phyloP scores from a whole-genome alignment of 306 rosid genomes.

The Lotus japonicus region DNA sequence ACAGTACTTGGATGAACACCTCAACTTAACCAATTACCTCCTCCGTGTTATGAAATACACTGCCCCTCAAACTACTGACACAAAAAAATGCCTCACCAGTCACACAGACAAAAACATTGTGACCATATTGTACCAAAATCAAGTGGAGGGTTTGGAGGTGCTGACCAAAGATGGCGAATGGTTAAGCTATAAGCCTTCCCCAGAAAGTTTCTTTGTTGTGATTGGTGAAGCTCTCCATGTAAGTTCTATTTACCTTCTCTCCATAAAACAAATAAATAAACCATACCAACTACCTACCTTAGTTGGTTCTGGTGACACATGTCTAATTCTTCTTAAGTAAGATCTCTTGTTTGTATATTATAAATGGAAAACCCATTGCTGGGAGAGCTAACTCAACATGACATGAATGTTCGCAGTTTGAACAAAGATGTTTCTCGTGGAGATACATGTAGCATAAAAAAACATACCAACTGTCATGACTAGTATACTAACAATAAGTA shows the following conservation, averaged over 20 bases:
- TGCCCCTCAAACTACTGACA: constrained; percentile 44
- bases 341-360: too few species aligned
- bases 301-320: too few species aligned
- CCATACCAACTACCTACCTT: too few species aligned
- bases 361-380: too few species aligned
- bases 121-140: constrained; percentile 58
- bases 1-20: constrained; percentile 65
- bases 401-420: too few species aligned
- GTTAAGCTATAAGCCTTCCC: constrained; percentile 52
- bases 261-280: not conserved
- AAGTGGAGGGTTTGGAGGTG: constrained; percentile 61
- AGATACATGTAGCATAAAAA: too few species aligned
- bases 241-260: constrained; percentile 8
- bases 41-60: constrained; percentile 62
- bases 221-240: constrained; percentile 65
- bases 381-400: too few species aligned
- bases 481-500: too few species aligned
- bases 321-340: too few species aligned
- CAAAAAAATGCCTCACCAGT: constrained; percentile 40
- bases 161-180: constrained; percentile 64
- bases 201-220: constrained; percentile 42
- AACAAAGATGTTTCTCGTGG: too few species aligned
- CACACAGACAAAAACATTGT: constrained; percentile 68
- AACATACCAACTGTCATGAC: not conserved
- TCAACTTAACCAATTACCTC: constrained; percentile 60